phyloP scores from a whole-genome alignment of 2,329 filamentous ascomycete genomes.

The Ophiostoma novo-ulmi region DNA sequence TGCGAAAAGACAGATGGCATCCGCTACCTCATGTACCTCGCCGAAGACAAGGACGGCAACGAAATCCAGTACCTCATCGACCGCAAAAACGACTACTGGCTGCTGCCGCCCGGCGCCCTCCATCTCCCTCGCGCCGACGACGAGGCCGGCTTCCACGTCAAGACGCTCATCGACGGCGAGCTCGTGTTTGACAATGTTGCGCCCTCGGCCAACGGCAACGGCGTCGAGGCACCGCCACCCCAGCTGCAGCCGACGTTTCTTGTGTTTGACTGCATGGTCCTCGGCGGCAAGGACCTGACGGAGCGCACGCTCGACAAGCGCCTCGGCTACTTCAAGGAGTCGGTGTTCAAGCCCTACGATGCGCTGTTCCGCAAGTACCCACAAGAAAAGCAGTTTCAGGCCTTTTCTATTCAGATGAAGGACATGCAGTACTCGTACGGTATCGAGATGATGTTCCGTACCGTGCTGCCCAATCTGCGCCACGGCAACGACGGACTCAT shows the following conservation, averaged over 20 bases:
- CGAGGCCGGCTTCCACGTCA: slow-evolving; percentile 61
- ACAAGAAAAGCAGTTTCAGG: slow-evolving; percentile 62
- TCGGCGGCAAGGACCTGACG: slow-evolving; percentile 72
- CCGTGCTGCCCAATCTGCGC: slow-evolving; percentile 74
- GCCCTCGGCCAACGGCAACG: slow-evolving; percentile 38
- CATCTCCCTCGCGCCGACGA: slow-evolving; percentile 72
- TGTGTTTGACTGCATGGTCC: slow-evolving; percentile 86
- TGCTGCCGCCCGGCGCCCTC: slow-evolving; percentile 61
- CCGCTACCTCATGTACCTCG: slow-evolving; percentile 89
- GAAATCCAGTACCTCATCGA: slow-evolving; percentile 92
- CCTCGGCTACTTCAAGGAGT: slow-evolving; percentile 76
- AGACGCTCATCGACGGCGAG: slow-evolving; percentile 87
- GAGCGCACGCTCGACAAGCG: slow-evolving; percentile 80
- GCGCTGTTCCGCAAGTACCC: slow-evolving; percentile 60
- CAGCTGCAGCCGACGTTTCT: slow-evolving; percentile 69
- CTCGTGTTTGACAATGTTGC: slow-evolving; percentile 73
- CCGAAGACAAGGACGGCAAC: slow-evolving; percentile 52
- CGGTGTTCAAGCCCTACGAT: slow-evolving; percentile 67
- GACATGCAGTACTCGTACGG: slow-evolving; percentile 84
- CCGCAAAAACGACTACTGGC: slow-evolving; percentile 96
- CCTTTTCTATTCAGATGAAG: slow-evolving; percentile 83
- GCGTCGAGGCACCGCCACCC: not conserved
- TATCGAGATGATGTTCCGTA: slow-evolving; percentile 84
- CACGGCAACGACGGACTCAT: slow-evolving; percentile 97
- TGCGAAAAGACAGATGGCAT: slow-evolving; percentile 98